Base-by-base conservation (phyloP, 139 green algal species). In the Ettlia oleoabundans region DNA sequence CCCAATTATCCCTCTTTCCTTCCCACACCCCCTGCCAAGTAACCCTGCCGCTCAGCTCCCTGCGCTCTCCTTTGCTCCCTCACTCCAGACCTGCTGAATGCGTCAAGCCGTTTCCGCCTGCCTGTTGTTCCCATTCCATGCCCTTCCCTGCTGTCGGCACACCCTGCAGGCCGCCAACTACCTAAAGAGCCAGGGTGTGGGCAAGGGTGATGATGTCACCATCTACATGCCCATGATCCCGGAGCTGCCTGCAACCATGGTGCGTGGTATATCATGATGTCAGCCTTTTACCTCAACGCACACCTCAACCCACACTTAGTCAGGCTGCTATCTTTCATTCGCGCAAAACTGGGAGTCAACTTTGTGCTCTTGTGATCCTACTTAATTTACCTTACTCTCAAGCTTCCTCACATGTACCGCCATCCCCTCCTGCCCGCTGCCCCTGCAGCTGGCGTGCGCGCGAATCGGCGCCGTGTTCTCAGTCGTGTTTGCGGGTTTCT, bases 171-270 rank as follows among this genome's bases (percentile, higher is more conserved):
- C 73, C 73, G 94, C 95, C 82, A 99, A 98, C 83, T 98, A 91
- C 79, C 87, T 99, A 77, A 93, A 93, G 53, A 88, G 81, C 33
- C 70, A 89, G 47, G 96, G 95, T 40, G 90, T 99, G 18, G 88
- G 90, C 72, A 93, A 94, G 84, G 96, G 96, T 22, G 92, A 98
- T 80, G 87, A 84, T 8, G 96, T 99, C 30, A 93, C 91, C 63
- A 93, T 98, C 78, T 99, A 99, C 92, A 93, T 99, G 90, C 96
- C 96, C 66, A 99, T 99, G 96, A 78, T 98, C 24, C 81, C 89
- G 24, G 93, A 98, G 73, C 91, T 99, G 63, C 96, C 95, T 28
- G 92, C 93, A 40, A 89, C 92, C 38, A 97, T 98, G 94, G 81
- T 87, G 67, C 41, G 41, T 24, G 2, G 66, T 37, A n/a, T 26